Evolutionary conservation across 2,329 filamentous ascomycete genomes (phyloP), one percentile per base, ranked within the genome.

Genomic region (Aureobasidium sp.): DNA sequence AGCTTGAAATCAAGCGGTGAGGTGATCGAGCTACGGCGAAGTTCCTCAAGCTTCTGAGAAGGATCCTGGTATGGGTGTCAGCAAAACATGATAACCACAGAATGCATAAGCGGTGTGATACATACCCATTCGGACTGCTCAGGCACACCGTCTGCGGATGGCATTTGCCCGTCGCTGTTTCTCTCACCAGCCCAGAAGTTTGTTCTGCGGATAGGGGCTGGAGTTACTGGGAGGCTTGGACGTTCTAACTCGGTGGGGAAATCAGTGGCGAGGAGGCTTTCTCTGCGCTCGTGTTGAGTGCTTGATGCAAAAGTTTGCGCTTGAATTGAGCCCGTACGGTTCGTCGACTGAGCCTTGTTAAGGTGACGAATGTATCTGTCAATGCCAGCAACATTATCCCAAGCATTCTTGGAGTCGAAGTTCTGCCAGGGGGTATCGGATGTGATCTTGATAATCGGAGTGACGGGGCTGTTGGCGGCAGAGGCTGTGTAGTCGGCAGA

Each of bases 81-180:
- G 38, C 21, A 22, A 17, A 16, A 19, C 10, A 8, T 3, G 14
- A 37, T 14, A 16, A 42, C 16, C 40, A 24, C 14, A 14, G 19
- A 12, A 24, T 12, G 12, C 24, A 41, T n/a, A 41, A 19, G 21
- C 1, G 6, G 14, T 22, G n/a, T 8, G 8, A 3, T 24, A 88
- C 88, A 85, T 89, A 95, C 90, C 91, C 91, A 96, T 70, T 95
- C 88, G 66, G 81, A 79, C 78, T 95, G 90, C 68, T 81, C 77
- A 57, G 90, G 90, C 59, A 95, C 90, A 48, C 89, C 90, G 66
- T 88, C 81, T 45, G 90, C 90, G 59, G 75, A 74, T 57, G 88
- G 88, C 60, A 95, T 75, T 63, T 77, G 74, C 58, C 76, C 77
- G 58, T 74, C 70, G 32, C 74, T 74, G 56, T 80, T 74, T 47